Evolutionary conservation across 2,329 filamentous ascomycete species (phyloP).

Genomic region (Tympanopsis confertula): DNA sequence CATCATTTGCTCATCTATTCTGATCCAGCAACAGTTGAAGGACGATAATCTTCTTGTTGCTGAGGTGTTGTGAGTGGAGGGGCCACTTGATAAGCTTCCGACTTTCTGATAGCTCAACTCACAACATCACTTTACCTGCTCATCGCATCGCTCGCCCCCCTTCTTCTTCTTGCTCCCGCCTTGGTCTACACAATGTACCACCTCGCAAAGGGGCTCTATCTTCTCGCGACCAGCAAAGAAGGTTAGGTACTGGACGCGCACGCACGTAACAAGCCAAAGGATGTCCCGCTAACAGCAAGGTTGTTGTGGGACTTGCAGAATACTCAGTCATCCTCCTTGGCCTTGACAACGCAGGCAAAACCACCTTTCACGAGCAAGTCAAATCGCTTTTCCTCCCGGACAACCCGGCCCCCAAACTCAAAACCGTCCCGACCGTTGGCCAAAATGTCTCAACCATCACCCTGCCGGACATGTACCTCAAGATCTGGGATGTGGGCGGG

Average conservation of each 20-base stretch:
- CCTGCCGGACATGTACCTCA: conserved; percentile 88
- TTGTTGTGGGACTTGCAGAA: conserved; percentile 38
- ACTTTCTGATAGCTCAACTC: no score
- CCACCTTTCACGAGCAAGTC: conserved; percentile 92
- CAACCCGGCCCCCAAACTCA: conserved; percentile 52
- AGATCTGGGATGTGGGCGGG: conserved; percentile 96
- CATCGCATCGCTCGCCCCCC: no score
- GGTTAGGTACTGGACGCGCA: conserved; percentile 33
- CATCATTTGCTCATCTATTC: no score
- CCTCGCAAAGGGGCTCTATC: conserved; percentile 85
- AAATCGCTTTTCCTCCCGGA: conserved; percentile 71
- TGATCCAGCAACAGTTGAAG: no score
- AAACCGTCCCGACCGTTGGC: conserved; percentile 91
- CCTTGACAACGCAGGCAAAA: conserved; percentile 96
- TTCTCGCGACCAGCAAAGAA: conserved; percentile 94
- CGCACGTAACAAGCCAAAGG: conserved; percentile 1
- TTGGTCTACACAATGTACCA: conserved; percentile 65
- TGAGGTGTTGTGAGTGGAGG: no score
- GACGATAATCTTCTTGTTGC: no score
- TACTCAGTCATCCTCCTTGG: conserved; percentile 95
- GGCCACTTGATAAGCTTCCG: no score
- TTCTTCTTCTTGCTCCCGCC: background rate
- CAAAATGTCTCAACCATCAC: conserved; percentile 91
- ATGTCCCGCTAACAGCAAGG: conserved; percentile 4
- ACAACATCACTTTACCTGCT: no score